These are phyloP conservation scores for Beauveria brongniartii DNA, from an alignment of 2,329 filamentous ascomycete species.

Conservation along the genomic window DNA sequence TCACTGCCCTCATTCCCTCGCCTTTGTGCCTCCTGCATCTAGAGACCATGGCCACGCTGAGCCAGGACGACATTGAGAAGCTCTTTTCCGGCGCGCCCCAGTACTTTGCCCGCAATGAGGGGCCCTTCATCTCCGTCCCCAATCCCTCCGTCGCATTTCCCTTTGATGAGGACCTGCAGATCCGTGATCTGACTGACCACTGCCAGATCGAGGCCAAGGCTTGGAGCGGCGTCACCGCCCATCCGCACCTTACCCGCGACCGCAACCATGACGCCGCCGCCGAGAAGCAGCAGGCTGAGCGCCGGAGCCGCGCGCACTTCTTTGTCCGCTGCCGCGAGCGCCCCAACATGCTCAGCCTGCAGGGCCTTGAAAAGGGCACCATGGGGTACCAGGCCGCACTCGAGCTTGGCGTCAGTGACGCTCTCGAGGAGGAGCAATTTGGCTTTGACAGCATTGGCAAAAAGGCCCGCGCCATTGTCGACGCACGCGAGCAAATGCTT, in stretches of 20 bases:
- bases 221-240: conserved; percentile 55
- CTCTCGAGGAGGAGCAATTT: conserved; percentile 53
- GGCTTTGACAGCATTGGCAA: conserved; percentile 49
- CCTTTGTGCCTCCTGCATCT: not conserved
- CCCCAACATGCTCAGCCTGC: conserved; percentile 65
- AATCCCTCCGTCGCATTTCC: conserved; percentile 59
- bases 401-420: conserved; percentile 57
- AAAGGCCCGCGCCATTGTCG: conserved; percentile 46
- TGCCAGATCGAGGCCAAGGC: conserved; percentile 54
- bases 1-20: not conserved
- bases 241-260: conserved; percentile 50
- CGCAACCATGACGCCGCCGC: conserved; percentile 35
- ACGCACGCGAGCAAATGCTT: conserved; percentile 50
- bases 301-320: conserved; percentile 46
- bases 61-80: conserved; percentile 53
- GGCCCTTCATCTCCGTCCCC: conserved; percentile 50
- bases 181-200: conserved; percentile 58
- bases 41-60: conserved; percentile 45
- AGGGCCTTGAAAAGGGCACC: conserved; percentile 62
- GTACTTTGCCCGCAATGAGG: conserved; percentile 55
- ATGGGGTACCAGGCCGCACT: conserved; percentile 62
- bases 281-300: conserved; percentile 32
- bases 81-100: conserved; percentile 71
- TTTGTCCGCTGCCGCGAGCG: conserved; percentile 51
- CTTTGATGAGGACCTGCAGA: conserved; percentile 54